Percentiles rank a stretch among this genome's conserved stretches.
These are phyloP conservation scores for Eucalyptus leucophloia DNA, from an alignment of 345 rosid genomes.

Conservation along the genomic window DNA sequence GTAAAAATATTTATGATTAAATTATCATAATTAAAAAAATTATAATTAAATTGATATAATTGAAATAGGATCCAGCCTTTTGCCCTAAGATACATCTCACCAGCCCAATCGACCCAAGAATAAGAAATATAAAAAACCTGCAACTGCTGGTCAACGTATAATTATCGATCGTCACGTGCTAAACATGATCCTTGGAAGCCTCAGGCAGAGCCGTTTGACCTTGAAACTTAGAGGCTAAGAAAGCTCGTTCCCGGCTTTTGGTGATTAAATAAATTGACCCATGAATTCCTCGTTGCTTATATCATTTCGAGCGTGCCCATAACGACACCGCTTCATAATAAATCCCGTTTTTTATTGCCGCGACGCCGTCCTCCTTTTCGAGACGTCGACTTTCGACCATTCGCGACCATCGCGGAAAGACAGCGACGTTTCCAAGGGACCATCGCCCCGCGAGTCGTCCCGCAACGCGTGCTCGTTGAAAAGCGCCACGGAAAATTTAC, in stretches of 20 bases:
- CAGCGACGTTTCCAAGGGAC: neutral
- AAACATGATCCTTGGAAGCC: neutral
- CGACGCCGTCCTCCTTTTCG: no score
- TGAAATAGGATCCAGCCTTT: no score
- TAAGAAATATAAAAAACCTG: neutral
- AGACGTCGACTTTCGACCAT: neutral
- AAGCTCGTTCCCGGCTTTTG: neutral
- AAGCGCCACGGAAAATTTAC: neutral
- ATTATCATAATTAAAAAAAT: no score
- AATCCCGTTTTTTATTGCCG: no score
- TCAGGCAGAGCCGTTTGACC: neutral
- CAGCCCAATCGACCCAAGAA: neutral
- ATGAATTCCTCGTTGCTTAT: no score
- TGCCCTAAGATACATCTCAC: neutral
- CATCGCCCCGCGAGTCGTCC: neutral
- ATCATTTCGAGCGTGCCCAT: neutral
- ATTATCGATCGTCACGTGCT: neutral
- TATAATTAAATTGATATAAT: no score
- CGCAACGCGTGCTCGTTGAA: neutral
- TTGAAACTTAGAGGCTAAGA: neutral
- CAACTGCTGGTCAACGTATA: neutral
- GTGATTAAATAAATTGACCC: neutral
- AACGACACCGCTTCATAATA: neutral
- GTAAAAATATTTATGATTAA: accelerated
- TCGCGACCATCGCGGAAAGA: accelerated